These are phyloP conservation scores for Heterobasidion annosum DNA, from an alignment of 1,284 basidiomycete genomes.

Conservation along the genomic window DNA sequence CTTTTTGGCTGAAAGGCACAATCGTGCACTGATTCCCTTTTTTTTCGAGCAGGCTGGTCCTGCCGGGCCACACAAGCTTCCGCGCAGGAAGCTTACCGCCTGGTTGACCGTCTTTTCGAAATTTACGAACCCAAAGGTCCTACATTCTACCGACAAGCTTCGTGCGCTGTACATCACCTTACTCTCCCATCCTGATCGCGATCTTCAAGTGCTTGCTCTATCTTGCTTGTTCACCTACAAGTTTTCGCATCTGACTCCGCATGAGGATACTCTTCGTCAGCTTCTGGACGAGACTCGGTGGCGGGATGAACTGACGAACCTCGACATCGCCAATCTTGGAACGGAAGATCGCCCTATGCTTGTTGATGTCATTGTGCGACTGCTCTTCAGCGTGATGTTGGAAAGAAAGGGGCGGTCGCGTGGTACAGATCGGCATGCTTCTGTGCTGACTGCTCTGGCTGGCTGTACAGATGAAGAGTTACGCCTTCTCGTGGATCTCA, in stretches of 20 bases:
- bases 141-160: conserved; percentile 65
- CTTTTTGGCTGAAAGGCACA: conserved; percentile 76
- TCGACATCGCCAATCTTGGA: conserved; percentile 64
- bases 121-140: conserved; percentile 85
- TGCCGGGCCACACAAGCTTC: conserved; percentile 31
- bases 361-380: conserved; percentile 67
- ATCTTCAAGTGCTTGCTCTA: conserved; percentile 73
- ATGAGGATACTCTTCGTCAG: conserved; percentile 59
- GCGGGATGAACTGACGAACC: conserved; percentile 77
- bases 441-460: conserved; percentile 69
- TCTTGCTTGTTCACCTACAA: conserved; percentile 85
- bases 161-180: conserved; percentile 63
- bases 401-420: conserved; percentile 69
- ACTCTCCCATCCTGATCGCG: conserved; percentile 81
- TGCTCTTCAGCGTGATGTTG: conserved; percentile 88
- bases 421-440: conserved; percentile 69
- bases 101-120: conserved; percentile 88
- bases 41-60: conserved; percentile 56
- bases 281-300: conserved; percentile 85
- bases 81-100: conserved; percentile 50
- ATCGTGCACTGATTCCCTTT: conserved; percentile 70
- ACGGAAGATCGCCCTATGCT: conserved; percentile 56
- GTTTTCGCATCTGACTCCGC: conserved; percentile 53
- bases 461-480: conserved; percentile 74
- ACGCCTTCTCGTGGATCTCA: conserved; percentile 75